Evolutionary conservation across 169 alveolate genomes (phyloP).

Genomic region (Eimeria nieschulzi): DNA sequence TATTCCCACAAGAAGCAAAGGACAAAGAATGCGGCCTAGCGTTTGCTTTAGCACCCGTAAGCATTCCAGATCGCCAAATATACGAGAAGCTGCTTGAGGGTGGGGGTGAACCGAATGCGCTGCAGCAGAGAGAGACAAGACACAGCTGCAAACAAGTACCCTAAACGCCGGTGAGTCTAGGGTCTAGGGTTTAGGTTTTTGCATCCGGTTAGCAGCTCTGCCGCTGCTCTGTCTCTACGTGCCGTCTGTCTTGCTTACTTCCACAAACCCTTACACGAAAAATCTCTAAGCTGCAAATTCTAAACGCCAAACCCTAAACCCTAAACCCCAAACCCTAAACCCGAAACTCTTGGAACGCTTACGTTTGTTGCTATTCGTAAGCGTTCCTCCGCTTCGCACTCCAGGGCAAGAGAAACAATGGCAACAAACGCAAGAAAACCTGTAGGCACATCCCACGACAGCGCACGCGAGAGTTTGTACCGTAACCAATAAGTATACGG

Average conservation of each 20-base stretch:
- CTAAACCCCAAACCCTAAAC: neutral
- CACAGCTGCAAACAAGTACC: neutral
- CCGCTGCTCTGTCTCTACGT: neutral
- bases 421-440: too few species aligned
- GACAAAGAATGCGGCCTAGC: neutral
- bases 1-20: neutral
- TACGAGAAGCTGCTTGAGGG: slow-evolving; percentile 3
- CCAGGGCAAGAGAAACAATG: neutral
- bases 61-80: neutral
- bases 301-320: neutral
- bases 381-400: slow-evolving; percentile 19
- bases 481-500: too few species aligned
- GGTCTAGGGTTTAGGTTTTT: neutral
- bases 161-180: neutral
- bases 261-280: neutral
- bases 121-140: neutral
- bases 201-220: neutral
- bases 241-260: neutral
- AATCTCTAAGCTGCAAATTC: neutral
- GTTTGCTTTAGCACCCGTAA: neutral
- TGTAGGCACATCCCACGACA: too few species aligned
- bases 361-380: neutral
- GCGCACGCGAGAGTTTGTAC: too few species aligned
- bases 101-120: slow-evolving; percentile 6
- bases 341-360: neutral